Evolutionary conservation across 495 filamentous ascomycete species (phyloP), one percentile per base, ranked within the genome.

Genomic region (Aspergillus sclerotiicarbonarius): DNA sequence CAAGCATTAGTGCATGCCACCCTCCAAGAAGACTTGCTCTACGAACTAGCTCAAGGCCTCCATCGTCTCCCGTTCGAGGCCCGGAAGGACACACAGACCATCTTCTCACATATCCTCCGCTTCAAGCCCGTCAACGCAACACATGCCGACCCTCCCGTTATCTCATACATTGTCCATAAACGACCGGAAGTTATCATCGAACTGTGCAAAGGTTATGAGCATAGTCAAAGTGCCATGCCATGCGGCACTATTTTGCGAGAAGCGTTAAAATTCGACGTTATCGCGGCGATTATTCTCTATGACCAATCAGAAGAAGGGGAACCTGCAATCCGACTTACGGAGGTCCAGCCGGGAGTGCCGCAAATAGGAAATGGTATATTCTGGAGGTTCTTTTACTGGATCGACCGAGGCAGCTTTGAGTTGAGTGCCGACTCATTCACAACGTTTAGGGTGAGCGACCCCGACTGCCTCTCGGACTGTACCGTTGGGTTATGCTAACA

Each of bases 361-460:
- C 87, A 91, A 60, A 84, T 77, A 10, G 91, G 91, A 16, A 78
- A 82, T 13, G 92, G 92, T 0, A 83, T 96, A 2, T 97, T 99
- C 68, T 99, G 95, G 95, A 84, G 80, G n/a, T 98, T 98, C 73
- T 99, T 99, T 67, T 83, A 90, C 48, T 99, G 92, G 90, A 96
- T 99, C 56, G 91, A 98, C 69, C 86, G 88, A 66, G 87, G 90
- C 58, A 91, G 87, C 16, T 99, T 99, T 70, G 95, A 99, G 76
- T 89, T 98, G 57, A 92, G 91, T 64, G 92, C 95, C 31, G 95
- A 98, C 76, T 92, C 95, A 1, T 99, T 98, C 65, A 94, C 90
- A 39, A 98, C 93, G 7, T 99, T 99, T 71, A 80, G 93, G 71
- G 92, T 96, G 80, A 62, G 84, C 30, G 10, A 60, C 31, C 33